phyloP scores from a whole-genome alignment of 202 grass and related monocot genomes.

The Hordeum pubiflorum region DNA sequence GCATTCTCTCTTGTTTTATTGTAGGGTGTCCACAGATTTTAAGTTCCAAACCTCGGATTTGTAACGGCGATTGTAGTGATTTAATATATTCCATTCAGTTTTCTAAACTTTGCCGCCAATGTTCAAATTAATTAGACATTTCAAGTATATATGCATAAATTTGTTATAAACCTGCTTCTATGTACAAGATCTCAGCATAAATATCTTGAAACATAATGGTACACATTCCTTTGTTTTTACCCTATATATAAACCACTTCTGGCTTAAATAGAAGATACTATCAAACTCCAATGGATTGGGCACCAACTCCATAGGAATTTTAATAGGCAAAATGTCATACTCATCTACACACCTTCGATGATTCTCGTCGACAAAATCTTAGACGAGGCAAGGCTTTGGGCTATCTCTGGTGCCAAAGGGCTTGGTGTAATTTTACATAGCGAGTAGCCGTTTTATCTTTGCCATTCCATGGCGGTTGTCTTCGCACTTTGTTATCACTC shows the following conservation, averaged over 20 bases:
- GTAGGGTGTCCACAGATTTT: not conserved
- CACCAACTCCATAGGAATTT: not conserved
- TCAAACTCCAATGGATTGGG: not conserved
- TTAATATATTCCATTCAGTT: not conserved
- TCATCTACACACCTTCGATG: not conserved
- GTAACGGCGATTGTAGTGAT: not conserved
- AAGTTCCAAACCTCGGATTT: not conserved
- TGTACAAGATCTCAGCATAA: not conserved
- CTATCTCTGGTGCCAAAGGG: too few species aligned
- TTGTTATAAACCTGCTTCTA: not conserved
- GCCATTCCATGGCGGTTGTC: too few species aligned
- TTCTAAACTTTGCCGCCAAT: not conserved
- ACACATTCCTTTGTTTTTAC: not conserved
- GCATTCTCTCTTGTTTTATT: not conserved
- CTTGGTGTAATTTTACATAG: too few species aligned
- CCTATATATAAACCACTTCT: not conserved
- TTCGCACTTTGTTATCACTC: too few species aligned
- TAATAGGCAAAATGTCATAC: not conserved
- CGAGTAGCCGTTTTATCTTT: too few species aligned
- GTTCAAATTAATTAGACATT: not conserved
- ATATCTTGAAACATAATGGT: not conserved
- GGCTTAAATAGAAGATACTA: not conserved
- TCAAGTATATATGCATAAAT: not conserved
- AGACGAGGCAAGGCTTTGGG: too few species aligned
- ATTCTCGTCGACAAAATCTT: too few species aligned